Evolutionary conservation across 306 rosid genomes (phyloP).

Genomic region (Begonia masoniana): DNA sequence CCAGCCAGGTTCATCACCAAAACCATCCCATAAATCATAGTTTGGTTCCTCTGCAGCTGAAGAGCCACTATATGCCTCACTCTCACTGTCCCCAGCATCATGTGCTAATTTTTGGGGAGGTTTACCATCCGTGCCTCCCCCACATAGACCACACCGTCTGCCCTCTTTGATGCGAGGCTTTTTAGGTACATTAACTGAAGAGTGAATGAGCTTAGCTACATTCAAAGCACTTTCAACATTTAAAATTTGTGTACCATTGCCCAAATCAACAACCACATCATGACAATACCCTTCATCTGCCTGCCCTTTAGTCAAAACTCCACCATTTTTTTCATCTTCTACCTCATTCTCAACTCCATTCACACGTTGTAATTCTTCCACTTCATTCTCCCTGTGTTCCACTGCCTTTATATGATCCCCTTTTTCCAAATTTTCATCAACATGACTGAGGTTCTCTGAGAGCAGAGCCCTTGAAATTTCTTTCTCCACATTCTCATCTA

Average conservation of each 20-base stretch:
- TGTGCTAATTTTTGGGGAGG: constrained; percentile 69
- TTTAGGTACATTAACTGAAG: constrained; percentile 18
- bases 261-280: constrained; percentile 19
- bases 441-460: constrained; percentile 24
- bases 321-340: constrained; percentile 26
- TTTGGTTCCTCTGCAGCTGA: constrained; percentile 74
- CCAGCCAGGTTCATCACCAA: constrained; percentile 91
- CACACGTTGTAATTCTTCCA: constrained; percentile 23
- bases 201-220: constrained; percentile 20
- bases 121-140: constrained; percentile 84
- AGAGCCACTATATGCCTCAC: constrained; percentile 71
- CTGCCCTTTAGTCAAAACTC: constrained; percentile 14
- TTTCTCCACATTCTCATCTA: constrained; percentile 21
- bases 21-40: constrained; percentile 92
- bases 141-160: constrained; percentile 84
- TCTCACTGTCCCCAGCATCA: constrained; percentile 68
- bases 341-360: constrained; percentile 30
- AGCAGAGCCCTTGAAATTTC: constrained; percentile 16
- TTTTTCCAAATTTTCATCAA: constrained; percentile 15
- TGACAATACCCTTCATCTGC: constrained; percentile 28
- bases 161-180: constrained; percentile 64
- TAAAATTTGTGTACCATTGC: constrained; percentile 20
- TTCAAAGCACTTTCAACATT: constrained; percentile 17
- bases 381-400: constrained; percentile 26
- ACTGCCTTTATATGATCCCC: not conserved